These are phyloP conservation scores for Pseudisothecium myosuroides DNA, from an alignment of 225 moss, liverwort and hornwort genomes.

Conservation along the genomic window DNA sequence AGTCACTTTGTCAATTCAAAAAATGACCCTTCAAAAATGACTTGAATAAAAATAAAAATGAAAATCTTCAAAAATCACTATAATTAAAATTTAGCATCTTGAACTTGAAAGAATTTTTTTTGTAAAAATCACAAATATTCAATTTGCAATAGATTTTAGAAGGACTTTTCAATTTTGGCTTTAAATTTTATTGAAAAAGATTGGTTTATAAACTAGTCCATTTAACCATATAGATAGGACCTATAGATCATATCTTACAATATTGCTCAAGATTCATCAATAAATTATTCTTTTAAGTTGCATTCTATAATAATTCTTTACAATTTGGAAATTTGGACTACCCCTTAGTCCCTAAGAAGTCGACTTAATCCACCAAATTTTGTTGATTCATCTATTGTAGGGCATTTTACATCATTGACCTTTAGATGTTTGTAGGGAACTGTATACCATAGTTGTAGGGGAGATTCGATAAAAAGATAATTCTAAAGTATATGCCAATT, in stretches of 20 bases:
- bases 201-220: not conserved
- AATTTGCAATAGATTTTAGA: not conserved
- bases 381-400: too few species aligned
- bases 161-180: not conserved
- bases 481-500: not conserved
- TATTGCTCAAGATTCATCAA: not conserved
- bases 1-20: not conserved
- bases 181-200: not conserved
- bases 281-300: not conserved
- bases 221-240: rapidly evolving
- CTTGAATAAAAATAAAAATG: not conserved
- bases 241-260: not conserved
- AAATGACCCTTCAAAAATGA: not conserved
- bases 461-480: not conserved
- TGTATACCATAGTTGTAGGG: not conserved
- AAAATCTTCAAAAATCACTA: not conserved
- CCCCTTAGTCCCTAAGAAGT: not conserved
- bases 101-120: too few species aligned
- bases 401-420: not conserved
- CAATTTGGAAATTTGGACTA: not conserved
- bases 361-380: not conserved
- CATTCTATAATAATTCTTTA: not conserved
- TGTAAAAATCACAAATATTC: not conserved
- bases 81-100: too few species aligned
- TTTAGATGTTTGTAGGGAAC: rapidly evolving